Conservation (phyloP, 139 green algal species). For the Chlorella sorokiniana region DNA sequence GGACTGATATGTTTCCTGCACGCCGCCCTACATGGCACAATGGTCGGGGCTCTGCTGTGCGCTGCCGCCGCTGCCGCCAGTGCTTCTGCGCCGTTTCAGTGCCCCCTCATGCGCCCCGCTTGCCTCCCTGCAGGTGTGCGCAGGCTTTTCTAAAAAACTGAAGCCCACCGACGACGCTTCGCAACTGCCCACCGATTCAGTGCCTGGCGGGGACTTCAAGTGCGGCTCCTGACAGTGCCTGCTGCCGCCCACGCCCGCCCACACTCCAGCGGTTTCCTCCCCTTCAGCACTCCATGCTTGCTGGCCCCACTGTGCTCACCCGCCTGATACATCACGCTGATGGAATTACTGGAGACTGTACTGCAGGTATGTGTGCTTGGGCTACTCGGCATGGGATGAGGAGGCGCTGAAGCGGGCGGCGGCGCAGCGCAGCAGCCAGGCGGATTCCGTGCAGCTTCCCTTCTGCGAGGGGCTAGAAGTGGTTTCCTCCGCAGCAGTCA, state of each 20-base stretch:
- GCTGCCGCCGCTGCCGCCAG: background rate
- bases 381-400: conserved; percentile 42
- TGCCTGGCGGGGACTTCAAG: conserved; percentile 46
- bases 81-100: background rate
- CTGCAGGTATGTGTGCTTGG: conserved; percentile 44
- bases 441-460: conserved; percentile 38
- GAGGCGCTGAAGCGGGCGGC: conserved; percentile 36
- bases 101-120: background rate
- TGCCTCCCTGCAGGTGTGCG: conserved; percentile 21
- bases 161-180: background rate
- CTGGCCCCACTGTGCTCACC: background rate
- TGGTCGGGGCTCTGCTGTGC: no score
- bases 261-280: background rate
- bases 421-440: conserved; percentile 5
- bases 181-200: conserved; percentile 39
- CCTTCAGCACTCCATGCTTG: background rate
- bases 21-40: no score
- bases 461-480: conserved; percentile 53
- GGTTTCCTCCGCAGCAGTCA: conserved; percentile 39
- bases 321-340: background rate
- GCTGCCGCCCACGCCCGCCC: background rate
- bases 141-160: conserved; percentile 23
- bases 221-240: background rate
- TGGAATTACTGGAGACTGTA: background rate
- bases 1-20: background rate